Evolutionary conservation across 169 alveolate genomes (phyloP).

Genomic region (Amoebophrya sp.): DNA sequence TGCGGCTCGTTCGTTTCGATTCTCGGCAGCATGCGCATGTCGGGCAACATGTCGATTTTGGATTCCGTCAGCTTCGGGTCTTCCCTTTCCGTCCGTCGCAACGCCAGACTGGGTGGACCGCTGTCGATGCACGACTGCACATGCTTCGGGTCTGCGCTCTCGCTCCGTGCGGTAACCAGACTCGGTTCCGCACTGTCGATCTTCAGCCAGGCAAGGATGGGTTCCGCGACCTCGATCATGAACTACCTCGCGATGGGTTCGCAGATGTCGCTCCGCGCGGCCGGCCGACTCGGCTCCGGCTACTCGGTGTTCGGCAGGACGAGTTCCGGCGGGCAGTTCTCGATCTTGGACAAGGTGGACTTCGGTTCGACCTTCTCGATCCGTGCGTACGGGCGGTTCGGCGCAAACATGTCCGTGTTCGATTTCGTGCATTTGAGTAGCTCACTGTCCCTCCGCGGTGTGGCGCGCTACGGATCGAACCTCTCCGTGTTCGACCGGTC

Average conservation of each 20-base stretch:
- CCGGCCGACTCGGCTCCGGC: background rate
- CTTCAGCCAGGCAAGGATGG: background rate
- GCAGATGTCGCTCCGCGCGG: background rate
- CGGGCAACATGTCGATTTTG: background rate
- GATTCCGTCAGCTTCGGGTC: background rate
- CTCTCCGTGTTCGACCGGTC: constrained; percentile 2
- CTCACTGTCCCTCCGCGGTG: background rate
- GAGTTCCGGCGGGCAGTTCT: background rate
- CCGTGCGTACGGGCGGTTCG: constrained; percentile 12
- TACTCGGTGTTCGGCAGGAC: background rate
- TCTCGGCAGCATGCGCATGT: background rate
- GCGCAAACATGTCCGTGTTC: constrained; percentile 17
- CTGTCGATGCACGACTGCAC: constrained; percentile 20
- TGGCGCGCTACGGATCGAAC: background rate
- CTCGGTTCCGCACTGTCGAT: background rate
- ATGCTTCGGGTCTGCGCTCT: background rate
- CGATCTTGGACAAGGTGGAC: background rate
- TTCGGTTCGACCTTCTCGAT: background rate
- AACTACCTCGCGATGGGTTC: background rate
- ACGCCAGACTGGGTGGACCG: background rate
- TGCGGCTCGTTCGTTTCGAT: constrained; percentile 9
- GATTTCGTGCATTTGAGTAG: background rate
- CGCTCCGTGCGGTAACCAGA: constrained; percentile 2
- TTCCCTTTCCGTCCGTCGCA: background rate
- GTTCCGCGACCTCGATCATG: background rate